phyloP scores from a whole-genome alignment of 2,329 filamentous ascomycete species.

The Neofusicoccum umdonicola region DNA sequence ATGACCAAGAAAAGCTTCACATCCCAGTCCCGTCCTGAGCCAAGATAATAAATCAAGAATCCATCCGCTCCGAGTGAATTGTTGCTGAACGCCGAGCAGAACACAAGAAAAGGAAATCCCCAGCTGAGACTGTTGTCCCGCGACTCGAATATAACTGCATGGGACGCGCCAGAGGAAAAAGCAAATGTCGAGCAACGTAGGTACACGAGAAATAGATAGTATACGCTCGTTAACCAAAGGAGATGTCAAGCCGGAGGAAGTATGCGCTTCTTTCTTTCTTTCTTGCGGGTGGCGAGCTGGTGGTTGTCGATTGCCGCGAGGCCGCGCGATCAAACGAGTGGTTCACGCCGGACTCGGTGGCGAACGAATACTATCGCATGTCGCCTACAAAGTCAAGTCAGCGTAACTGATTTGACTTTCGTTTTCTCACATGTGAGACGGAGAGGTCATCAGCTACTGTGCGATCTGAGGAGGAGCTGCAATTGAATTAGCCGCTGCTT shows the following conservation, averaged over 20 bases:
- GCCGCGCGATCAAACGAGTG: not conserved
- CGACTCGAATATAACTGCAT: not conserved
- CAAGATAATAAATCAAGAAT: not conserved
- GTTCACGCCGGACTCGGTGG: not conserved
- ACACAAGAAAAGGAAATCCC: not conserved
- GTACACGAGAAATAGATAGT: constrained; percentile 15
- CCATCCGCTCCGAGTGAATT: constrained; percentile 8
- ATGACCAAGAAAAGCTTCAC: constrained; percentile 1
- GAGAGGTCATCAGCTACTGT: constrained; percentile 44
- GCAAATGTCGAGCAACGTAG: constrained; percentile 11
- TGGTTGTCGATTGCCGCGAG: not conserved
- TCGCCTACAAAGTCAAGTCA: constrained; percentile 16
- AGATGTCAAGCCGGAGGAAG: not conserved
- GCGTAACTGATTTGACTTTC: constrained; percentile 17
- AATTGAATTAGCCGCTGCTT: constrained; percentile 10
- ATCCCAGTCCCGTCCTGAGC: constrained; percentile 1
- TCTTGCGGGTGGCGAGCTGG: not conserved
- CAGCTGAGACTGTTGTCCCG: not conserved
- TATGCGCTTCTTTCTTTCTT: not conserved
- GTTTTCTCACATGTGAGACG: constrained; percentile 14
- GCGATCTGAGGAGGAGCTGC: constrained; percentile 48
- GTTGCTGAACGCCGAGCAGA: constrained; percentile 7
- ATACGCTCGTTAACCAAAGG: constrained; percentile 4
- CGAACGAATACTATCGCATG: not conserved
- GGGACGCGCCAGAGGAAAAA: not conserved